These are phyloP conservation scores for Hyaloscypha bicolor DNA, from an alignment of 495 filamentous ascomycete genomes.

Conservation along the genomic window DNA sequence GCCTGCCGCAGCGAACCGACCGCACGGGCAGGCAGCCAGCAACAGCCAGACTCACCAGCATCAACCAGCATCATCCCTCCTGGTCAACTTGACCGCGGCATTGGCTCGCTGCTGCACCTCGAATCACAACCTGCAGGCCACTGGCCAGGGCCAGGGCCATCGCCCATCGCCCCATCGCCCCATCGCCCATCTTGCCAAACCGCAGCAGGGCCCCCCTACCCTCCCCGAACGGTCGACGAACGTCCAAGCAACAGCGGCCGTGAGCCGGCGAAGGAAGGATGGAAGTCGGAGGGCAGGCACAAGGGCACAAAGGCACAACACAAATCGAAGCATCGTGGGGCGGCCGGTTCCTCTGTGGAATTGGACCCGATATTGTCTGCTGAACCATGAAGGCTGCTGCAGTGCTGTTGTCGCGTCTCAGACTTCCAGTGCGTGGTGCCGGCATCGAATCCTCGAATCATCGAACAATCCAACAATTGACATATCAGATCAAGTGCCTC, in stretches of 20 bases:
- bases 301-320: background rate
- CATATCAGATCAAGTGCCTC: background rate
- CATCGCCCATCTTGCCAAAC: no score
- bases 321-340: background rate
- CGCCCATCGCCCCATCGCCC: no score
- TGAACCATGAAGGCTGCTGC: background rate
- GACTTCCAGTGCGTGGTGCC: background rate
- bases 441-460: background rate
- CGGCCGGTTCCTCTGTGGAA: background rate
- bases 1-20: background rate
- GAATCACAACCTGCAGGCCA: constrained; percentile 2
- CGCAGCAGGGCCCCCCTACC: no score
- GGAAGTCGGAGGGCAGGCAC: background rate
- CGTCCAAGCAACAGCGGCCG: background rate
- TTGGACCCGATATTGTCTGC: background rate
- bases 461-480: background rate
- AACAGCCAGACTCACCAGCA: background rate
- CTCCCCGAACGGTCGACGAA: background rate
- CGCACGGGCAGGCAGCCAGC: background rate
- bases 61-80: background rate
- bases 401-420: background rate
- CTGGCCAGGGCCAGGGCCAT: background rate
- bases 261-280: background rate
- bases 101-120: constrained; percentile 11
- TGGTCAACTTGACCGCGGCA: constrained; percentile 3